A percentile compares a stretch with the other conserved stretches of the same genome.
phyloP scores from a whole-genome alignment of 2,329 filamentous ascomycete genomes.

The Penicillium fuscoglaucum region DNA sequence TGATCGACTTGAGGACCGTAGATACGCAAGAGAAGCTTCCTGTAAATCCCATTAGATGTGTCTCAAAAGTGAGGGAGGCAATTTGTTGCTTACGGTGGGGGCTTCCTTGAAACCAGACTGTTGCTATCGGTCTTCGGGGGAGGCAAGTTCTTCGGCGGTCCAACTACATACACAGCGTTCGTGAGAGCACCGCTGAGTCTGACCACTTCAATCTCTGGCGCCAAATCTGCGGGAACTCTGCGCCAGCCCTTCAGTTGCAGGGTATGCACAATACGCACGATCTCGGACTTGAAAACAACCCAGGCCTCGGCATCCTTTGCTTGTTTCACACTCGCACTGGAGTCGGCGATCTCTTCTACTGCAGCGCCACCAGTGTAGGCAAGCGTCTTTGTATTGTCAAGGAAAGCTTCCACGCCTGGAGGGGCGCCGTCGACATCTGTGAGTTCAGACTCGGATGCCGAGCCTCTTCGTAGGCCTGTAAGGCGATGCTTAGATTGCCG shows the following conservation, averaged over 20 bases:
- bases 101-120: constrained; percentile 44
- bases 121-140: constrained; percentile 42
- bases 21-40: constrained; percentile 82
- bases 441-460: constrained; percentile 82
- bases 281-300: constrained; percentile 87
- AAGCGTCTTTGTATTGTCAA: constrained; percentile 90
- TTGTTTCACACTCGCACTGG: constrained; percentile 49
- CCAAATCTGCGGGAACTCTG: constrained; percentile 61
- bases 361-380: constrained; percentile 64
- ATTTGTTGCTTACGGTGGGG: constrained; percentile 52
- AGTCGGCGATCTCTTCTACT: constrained; percentile 43
- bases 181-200: constrained; percentile 81
- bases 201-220: constrained; percentile 47
- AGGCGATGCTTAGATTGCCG: constrained; percentile 36
- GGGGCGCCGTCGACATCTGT: constrained; percentile 79
- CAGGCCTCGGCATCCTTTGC: constrained; percentile 75
- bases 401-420: constrained; percentile 75
- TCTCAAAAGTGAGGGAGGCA: neutral
- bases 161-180: constrained; percentile 94
- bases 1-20: constrained; percentile 96
- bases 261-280: constrained; percentile 85
- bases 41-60: constrained; percentile 26
- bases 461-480: constrained; percentile 45
- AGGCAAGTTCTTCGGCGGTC: constrained; percentile 67
- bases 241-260: constrained; percentile 90